Conservation (phyloP, 2,329 filamentous ascomycete species). For the Massarina eburnea region DNA sequence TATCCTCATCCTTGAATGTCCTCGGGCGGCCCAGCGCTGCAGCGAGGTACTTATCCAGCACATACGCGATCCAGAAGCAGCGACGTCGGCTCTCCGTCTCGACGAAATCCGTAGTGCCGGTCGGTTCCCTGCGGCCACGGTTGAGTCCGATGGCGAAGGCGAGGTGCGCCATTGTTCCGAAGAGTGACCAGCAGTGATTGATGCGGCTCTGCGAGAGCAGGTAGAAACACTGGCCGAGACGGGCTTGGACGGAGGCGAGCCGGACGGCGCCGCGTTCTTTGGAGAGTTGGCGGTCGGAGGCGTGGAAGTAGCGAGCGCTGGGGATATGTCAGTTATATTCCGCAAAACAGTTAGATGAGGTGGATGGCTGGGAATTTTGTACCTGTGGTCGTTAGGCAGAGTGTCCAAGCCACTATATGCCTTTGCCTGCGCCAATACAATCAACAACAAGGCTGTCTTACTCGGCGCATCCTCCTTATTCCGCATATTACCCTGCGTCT, state of each 20-base stretch:
- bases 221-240: conserved; percentile 61
- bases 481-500: conserved; percentile 46
- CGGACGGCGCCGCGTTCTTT: conserved; percentile 57
- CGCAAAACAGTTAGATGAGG: too few species aligned
- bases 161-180: conserved; percentile 59
- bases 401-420: conserved; percentile 35
- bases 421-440: conserved; percentile 57
- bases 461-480: conserved; percentile 45
- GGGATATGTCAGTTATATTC: conserved; percentile 11
- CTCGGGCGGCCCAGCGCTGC: conserved; percentile 64
- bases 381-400: conserved; percentile 27
- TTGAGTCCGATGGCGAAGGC: conserved; percentile 51
- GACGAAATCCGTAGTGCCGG: conserved; percentile 47
- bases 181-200: conserved; percentile 63
- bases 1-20: conserved; percentile 64
- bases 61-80: conserved; percentile 66
- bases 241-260: conserved; percentile 60
- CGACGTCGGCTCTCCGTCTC: conserved; percentile 57
- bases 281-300: conserved; percentile 47
- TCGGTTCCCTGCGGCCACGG: conserved; percentile 36
- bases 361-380: too few species aligned
- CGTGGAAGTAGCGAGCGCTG: conserved; percentile 48
- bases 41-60: conserved; percentile 63
- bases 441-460: conserved; percentile 52
- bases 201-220: conserved; percentile 61